Conservation (phyloP, 768 basidiomycete species). For the Suillus subluteus region DNA sequence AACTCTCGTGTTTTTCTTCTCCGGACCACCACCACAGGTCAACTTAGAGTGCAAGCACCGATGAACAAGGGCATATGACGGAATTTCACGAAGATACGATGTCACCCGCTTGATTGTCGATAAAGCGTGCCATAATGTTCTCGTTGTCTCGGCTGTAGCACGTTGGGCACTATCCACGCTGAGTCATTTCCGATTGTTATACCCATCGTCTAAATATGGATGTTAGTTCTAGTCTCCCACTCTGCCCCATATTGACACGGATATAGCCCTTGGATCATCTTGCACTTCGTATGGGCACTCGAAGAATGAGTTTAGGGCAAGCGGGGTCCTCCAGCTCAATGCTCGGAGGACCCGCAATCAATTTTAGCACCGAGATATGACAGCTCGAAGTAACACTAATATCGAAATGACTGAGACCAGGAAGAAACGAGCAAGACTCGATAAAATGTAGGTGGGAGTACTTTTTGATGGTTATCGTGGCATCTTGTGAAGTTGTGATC, state of each 20-base stretch:
- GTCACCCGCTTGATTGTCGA: background rate
- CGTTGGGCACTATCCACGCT: background rate
- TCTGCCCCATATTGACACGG: background rate
- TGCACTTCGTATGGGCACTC: too few relatives aligned
- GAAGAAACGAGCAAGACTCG: too few relatives aligned
- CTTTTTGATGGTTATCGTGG: background rate
- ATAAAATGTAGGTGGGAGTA: background rate
- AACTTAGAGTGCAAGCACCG: background rate
- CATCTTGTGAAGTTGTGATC: too few relatives aligned
- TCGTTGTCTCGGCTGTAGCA: background rate
- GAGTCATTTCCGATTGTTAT: background rate
- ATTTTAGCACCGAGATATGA: too few relatives aligned
- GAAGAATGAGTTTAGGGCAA: too few relatives aligned
- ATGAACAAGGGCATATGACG: background rate
- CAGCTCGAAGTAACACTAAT: too few relatives aligned
- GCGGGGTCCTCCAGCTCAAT: too few relatives aligned
- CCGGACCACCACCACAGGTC: background rate
- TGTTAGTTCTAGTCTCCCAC: background rate
- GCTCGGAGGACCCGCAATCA: too few relatives aligned
- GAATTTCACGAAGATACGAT: background rate
- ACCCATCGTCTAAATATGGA: background rate
- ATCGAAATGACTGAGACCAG: too few relatives aligned
- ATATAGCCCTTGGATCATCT: too few relatives aligned
- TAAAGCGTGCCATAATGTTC: background rate
- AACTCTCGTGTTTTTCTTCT: background rate